Evolutionary conservation across 441 rosid genomes (phyloP), one percentile per base, ranked within the genome.

Genomic region (Corymbia citriodora): DNA sequence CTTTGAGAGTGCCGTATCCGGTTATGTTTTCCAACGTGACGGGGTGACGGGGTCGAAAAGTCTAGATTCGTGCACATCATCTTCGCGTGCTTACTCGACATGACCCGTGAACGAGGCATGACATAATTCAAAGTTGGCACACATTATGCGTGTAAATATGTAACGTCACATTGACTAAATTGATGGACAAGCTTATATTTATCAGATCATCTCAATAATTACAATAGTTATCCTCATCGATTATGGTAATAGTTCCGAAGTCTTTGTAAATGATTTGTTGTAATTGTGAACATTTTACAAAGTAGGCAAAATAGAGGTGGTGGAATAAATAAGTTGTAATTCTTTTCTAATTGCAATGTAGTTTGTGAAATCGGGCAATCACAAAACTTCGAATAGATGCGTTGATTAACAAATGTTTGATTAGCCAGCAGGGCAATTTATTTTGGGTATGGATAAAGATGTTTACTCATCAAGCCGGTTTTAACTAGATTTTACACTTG

Each of bases 1-100:
- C 45, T 70, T 70, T 7, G 0, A 0, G 81, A 70, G 48, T 70
- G 48, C 0, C 48, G 0, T 70, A 70, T 9, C 33, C 25, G 6
- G 3, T 33, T 33, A 33, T 2, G 6, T 1, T 70, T 70, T 70
- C 48, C 18, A 5, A 33, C 13, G 4, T 21, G 0, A 31, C 3
- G 10, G 19, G 13, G 11, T 6, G 3, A 70, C 2, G 1, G 3
- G 48, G 33, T 21, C 18, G 3, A 2, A 5, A 33, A 70, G 21
- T 18, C 18, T 70, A 5, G 81, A 12, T 36, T 70, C 4, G 7
- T 70, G 48, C 18, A 10, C 6, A 33, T 70, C 48, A 70, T 18
- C 25, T 70, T 70, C 25, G 23, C 1, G 14, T 33, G 12, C 45
- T 33, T 70, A 1, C 48, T 33, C 8, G 1, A 70, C 7, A 36